Base-by-base conservation (phyloP, 2,329 filamentous ascomycete genomes). In the Fusarium succisae region DNA sequence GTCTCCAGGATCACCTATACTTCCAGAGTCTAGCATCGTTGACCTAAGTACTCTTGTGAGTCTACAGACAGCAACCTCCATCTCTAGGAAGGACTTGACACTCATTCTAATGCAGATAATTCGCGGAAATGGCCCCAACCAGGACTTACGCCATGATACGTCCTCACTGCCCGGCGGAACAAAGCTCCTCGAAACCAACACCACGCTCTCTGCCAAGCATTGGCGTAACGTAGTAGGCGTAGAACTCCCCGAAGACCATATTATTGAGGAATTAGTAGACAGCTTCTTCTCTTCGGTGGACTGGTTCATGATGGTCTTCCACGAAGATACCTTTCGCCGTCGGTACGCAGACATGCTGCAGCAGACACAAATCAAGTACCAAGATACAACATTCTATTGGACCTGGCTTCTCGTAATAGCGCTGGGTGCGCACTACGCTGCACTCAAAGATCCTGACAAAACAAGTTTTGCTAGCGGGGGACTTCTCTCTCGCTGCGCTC, bases 221-320 rank as follows among this genome's bases (percentile, higher is more conserved):
- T 58, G 55, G 41, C 30, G 55, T 1, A 48, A 48, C 3, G 15
- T 50, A 3, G n/a, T 22, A 11, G 41, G 41, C 11, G 41, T 50
- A 4, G 41, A 58, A 8, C 30, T 58, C 0, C 55, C 55, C 1
- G 10, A 20, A 0, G 30, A 48, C 8, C 1, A 37, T 12, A 8
- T n/a, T 1, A 4, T 58, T 1, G 39, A 50, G 1, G 1, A 28
- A 0, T 37, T 58, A 2, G 41, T 37, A 1, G 41, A 48, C n/a
- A 50, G 55, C 13, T 48, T 58, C 14, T 58, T 58, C 10, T 48
- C 8, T 6, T 50, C 30, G 0, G 55, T 58, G 0, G 11, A 58
- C 8, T 58, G 55, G 41, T 48, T 58, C 24, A 58, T 58, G 55
- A 58, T 58, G 55, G 41, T 58, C 6, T 58, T 58, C 11, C 55